Evolutionary conservation across 257 asterid genomes (phyloP).

Genomic region (Penstemon barbatus): DNA sequence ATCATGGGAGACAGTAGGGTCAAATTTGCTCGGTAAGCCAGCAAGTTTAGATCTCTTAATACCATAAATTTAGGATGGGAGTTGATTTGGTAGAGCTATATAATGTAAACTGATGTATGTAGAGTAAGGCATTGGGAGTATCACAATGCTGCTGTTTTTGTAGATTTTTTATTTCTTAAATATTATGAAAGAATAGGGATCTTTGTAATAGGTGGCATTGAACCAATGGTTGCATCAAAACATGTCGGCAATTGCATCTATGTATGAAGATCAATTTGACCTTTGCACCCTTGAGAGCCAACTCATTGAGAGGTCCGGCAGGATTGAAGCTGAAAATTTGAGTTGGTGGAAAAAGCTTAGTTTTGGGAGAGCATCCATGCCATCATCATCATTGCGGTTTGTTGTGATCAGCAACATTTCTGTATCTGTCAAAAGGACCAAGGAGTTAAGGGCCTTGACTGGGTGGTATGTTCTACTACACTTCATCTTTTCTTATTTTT

Average conservation of each 20-base stretch:
- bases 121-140: background rate
- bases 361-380: conserved; percentile 43
- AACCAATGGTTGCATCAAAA: conserved; percentile 91
- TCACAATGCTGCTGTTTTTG: background rate
- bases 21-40: background rate
- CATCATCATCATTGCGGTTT: conserved; percentile 38
- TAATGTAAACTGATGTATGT: background rate
- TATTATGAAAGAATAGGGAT: conserved; percentile 18
- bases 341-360: conserved; percentile 78
- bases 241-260: conserved; percentile 86
- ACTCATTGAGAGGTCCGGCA: conserved; percentile 41
- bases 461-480: conserved; percentile 68
- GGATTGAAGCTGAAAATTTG: conserved; percentile 40
- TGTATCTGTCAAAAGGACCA: conserved; percentile 81
- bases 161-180: conserved; percentile 1
- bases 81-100: conserved; percentile 7
- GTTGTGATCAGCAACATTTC: conserved; percentile 58
- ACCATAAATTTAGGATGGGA: conserved; percentile 1
- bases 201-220: conserved; percentile 69
- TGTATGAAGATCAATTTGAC: conserved; percentile 93
- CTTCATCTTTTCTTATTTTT: conserved; percentile 6
- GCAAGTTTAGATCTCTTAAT: conserved; percentile 17
- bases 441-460: conserved; percentile 78
- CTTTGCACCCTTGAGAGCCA: conserved; percentile 61
- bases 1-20: background rate